A percentile compares a stretch with the other conserved stretches of the same genome.
phyloP scores from a whole-genome alignment of 2,329 filamentous ascomycete genomes.

The Alternaria infectoria region DNA sequence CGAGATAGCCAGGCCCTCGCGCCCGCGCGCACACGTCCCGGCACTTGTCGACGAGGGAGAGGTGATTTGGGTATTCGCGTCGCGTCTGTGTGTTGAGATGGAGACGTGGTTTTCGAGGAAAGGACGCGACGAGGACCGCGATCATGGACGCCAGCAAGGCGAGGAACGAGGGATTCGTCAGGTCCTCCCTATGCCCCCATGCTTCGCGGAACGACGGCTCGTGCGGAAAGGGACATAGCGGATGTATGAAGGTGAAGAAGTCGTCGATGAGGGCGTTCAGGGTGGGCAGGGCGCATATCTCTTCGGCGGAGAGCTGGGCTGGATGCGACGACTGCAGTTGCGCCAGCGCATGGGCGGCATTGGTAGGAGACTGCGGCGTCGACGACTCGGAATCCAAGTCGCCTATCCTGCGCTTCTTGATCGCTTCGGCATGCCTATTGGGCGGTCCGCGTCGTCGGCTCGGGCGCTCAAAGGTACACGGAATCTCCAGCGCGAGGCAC shows the following conservation, averaged over 20 bases:
- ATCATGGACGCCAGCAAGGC: conserved; percentile 78
- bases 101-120: conserved; percentile 72
- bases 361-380: conserved; percentile 58
- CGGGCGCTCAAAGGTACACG: conserved; percentile 70
- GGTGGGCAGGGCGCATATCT: conserved; percentile 72
- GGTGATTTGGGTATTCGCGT: conserved; percentile 71
- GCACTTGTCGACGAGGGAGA: conserved; percentile 73
- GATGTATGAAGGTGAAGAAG: conserved; percentile 84
- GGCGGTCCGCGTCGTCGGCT: conserved; percentile 69
- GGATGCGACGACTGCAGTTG: conserved; percentile 56
- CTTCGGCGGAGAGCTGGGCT: conserved; percentile 63
- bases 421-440: conserved; percentile 70
- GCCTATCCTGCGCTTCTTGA: conserved; percentile 66
- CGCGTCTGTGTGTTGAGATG: conserved; percentile 72
- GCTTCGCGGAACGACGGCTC: conserved; percentile 76
- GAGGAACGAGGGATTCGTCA: conserved; percentile 70
- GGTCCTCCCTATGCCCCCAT: conserved; percentile 71
- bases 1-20: conserved; percentile 65
- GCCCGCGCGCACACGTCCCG: conserved; percentile 72
- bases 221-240: conserved; percentile 77
- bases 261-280: conserved; percentile 76
- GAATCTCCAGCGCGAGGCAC: conserved; percentile 69
- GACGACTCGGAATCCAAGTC: conserved; percentile 51
- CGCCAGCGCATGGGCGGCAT: conserved; percentile 60
- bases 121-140: conserved; percentile 74